A percentile compares a stretch with the other conserved stretches of the same genome.
phyloP scores from a whole-genome alignment of 208 protist species.

The Herpetomonas tarakana region DNA sequence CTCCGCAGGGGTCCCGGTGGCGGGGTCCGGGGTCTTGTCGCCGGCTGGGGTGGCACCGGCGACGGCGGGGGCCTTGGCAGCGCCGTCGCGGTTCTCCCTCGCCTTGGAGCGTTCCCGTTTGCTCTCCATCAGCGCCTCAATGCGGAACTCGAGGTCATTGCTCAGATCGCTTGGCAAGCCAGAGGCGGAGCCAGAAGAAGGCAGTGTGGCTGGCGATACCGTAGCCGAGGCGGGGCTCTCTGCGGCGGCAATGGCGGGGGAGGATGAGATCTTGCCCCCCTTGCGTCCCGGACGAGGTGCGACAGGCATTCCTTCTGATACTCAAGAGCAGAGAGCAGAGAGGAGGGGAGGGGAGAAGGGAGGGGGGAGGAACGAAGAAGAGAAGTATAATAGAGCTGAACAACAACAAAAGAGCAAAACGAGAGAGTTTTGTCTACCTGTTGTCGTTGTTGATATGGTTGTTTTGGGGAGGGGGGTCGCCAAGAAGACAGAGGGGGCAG shows the following conservation, averaged over 20 bases:
- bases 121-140: constrained; percentile 41
- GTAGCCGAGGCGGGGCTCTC: constrained; percentile 35
- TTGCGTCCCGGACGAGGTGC: constrained; percentile 83
- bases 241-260: constrained; percentile 33
- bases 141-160: constrained; percentile 32
- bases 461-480: no score
- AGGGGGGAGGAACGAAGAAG: constrained; percentile 9
- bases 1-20: constrained; percentile 5
- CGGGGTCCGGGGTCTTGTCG: constrained; percentile 7
- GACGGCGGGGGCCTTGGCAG: constrained; percentile 8
- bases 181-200: constrained; percentile 1
- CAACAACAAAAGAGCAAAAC: no score
- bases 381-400: constrained; percentile 8
- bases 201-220: constrained; percentile 56
- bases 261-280: constrained; percentile 77
- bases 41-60: neutral
- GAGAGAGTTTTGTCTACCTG: constrained; percentile 5
- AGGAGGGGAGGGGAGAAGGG: constrained; percentile 5
- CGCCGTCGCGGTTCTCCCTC: constrained; percentile 11
- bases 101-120: constrained; percentile 30
- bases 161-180: constrained; percentile 7
- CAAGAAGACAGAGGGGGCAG: no score
- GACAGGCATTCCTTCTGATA: constrained; percentile 31
- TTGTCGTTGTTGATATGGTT: constrained; percentile 6
- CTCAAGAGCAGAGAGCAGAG: neutral